Evolutionary conservation across 2,329 filamentous ascomycete genomes (phyloP).

Genomic region (Botrytis medusae): DNA sequence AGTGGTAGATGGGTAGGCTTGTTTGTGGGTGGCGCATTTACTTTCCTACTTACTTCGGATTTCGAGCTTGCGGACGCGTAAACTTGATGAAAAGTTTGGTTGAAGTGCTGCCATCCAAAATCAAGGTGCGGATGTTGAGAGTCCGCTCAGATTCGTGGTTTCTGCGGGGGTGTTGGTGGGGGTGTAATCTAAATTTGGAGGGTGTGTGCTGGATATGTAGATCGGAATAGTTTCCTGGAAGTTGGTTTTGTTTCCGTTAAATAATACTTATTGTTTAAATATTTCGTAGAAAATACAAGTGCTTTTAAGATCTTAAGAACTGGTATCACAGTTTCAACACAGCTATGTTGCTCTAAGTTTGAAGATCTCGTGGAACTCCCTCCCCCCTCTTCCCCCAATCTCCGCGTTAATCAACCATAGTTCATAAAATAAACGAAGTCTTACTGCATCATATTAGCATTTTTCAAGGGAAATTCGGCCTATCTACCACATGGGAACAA

Average conservation of each 20-base stretch:
- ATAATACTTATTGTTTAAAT: background rate
- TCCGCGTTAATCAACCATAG: background rate
- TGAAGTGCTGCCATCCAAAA: background rate
- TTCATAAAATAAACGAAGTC: background rate
- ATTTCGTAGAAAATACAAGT: background rate
- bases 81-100: background rate
- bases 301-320: background rate
- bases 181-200: background rate
- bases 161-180: background rate
- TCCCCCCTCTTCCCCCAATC: background rate
- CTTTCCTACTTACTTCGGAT: background rate
- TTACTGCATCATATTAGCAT: background rate
- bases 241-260: background rate
- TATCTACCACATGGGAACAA: rapidly evolving
- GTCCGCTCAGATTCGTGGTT: background rate
- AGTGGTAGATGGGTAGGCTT: background rate
- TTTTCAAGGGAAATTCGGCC: rapidly evolving
- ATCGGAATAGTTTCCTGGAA: background rate
- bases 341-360: background rate
- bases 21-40: background rate
- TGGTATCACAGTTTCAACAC: background rate
- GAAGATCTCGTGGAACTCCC: background rate
- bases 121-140: background rate
- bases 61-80: background rate
- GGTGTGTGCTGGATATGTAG: background rate